Evolutionary conservation across 176 grass and related monocot species (phyloP).

Genomic region (Calamus simplicifolius): DNA sequence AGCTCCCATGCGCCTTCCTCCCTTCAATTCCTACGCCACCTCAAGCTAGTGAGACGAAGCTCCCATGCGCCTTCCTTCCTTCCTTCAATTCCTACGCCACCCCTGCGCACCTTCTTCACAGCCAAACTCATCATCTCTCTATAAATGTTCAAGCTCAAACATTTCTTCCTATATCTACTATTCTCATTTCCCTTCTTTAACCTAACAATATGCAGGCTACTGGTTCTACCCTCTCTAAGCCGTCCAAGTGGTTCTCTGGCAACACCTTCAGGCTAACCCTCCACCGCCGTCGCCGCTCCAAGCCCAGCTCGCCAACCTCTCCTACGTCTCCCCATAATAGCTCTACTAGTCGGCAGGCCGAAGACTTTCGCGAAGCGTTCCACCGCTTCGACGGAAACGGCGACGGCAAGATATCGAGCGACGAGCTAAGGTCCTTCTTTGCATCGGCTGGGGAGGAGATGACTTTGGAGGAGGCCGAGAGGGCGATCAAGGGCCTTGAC

Average conservation of each 20-base stretch:
- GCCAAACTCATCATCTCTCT: no score
- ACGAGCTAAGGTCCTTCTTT: slow-evolving; percentile 10
- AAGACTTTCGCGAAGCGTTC: neutral
- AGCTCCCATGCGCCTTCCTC: no score
- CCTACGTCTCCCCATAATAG: neutral
- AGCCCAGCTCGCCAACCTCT: no score
- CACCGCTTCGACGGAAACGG: slow-evolving; percentile 3
- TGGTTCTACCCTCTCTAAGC: neutral
- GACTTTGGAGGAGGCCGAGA: neutral
- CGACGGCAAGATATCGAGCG: slow-evolving; percentile 12
- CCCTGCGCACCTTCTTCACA: neutral
- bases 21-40: no score
- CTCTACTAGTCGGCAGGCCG: neutral
- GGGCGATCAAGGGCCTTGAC: slow-evolving; percentile 1
- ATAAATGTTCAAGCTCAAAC: neutral
- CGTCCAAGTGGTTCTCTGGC: slow-evolving; percentile 5
- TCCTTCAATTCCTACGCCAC: neutral
- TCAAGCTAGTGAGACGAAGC: neutral
- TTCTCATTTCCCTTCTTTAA: neutral
- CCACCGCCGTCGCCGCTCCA: neutral
- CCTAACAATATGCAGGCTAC: neutral
- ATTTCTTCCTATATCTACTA: no score
- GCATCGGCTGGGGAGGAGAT: slow-evolving; percentile 7
- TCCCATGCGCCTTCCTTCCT: slow-evolving; percentile 7
- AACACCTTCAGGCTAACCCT: slow-evolving; percentile 1